Conservation (phyloP, 192 early-diverging fungal genomes). For the Coemansia sp. region DNA sequence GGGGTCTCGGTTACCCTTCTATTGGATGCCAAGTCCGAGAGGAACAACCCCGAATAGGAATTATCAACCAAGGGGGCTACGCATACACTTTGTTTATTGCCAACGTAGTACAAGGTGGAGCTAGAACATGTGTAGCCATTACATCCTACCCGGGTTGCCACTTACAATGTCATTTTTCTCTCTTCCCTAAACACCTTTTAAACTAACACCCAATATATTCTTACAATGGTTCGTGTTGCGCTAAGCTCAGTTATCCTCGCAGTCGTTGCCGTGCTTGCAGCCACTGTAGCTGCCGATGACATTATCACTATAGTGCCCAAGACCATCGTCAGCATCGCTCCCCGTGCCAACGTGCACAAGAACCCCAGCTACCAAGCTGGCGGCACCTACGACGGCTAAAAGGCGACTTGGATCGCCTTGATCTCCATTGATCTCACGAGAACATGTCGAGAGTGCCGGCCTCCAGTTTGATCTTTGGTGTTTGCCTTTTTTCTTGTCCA, state of each 20-base stretch:
- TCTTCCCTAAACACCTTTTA: neutral
- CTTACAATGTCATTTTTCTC: neutral
- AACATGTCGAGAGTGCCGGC: neutral
- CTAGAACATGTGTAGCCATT: neutral
- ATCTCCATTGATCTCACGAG: neutral
- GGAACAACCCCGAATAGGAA: neutral
- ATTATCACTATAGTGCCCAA: neutral
- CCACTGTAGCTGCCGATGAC: neutral
- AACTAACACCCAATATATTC: neutral
- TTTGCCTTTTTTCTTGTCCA: neutral
- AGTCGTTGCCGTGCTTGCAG: neutral
- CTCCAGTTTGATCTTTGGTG: neutral
- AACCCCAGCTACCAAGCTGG: conserved; percentile 6
- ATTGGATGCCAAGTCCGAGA: neutral
- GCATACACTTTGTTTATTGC: neutral
- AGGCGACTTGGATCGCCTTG: neutral
- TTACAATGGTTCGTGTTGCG: neutral
- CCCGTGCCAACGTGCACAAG: conserved; percentile 7
- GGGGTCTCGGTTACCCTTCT: neutral
- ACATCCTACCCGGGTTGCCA: neutral
- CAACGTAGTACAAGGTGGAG: neutral
- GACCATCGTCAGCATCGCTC: conserved; percentile 6
- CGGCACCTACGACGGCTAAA: conserved; percentile 11
- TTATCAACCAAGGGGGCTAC: neutral
- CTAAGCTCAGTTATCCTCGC: neutral